A percentile compares a stretch with the other conserved stretches of the same genome.
Evolutionary conservation across 2,329 filamentous ascomycete species (phyloP).

Genomic region (Fusarium cicatricum): DNA sequence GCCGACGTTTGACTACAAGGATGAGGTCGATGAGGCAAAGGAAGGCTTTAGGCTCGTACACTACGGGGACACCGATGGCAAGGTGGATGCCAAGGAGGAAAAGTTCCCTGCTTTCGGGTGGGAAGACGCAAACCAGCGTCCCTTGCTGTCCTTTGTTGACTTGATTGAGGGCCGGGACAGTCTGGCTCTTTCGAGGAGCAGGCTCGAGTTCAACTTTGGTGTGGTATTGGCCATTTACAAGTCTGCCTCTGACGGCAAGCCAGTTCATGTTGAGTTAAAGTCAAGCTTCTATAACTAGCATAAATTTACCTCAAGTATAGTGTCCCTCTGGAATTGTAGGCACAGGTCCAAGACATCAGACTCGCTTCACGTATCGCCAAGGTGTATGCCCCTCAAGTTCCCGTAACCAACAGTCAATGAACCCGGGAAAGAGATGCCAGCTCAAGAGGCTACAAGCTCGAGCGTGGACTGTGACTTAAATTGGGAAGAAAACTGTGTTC

Average conservation of each 20-base stretch:
- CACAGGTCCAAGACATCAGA: too few species aligned
- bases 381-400: too few species aligned
- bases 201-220: conserved; percentile 17
- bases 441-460: too few species aligned
- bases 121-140: conserved; percentile 21
- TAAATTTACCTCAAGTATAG: too few species aligned
- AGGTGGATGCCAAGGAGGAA: conserved; percentile 9
- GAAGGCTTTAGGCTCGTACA: conserved; percentile 17
- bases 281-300: too few species aligned
- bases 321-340: too few species aligned
- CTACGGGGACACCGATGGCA: conserved; percentile 15
- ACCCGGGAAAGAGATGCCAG: too few species aligned
- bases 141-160: conserved; percentile 18
- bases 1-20: conserved; percentile 23
- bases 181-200: conserved; percentile 16
- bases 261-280: conserved; percentile 13
- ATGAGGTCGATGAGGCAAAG: conserved; percentile 3
- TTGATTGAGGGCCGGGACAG: conserved; percentile 17
- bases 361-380: too few species aligned
- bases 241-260: conserved; percentile 14
- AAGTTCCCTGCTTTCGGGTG: conserved; percentile 20
- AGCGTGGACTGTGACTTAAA: too few species aligned
- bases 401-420: too few species aligned
- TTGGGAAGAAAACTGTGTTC: too few species aligned
- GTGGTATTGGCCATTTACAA: conserved; percentile 19